Conservation (phyloP, 1,284 basidiomycete genomes). For the Lentinula novae-zelandiae region DNA sequence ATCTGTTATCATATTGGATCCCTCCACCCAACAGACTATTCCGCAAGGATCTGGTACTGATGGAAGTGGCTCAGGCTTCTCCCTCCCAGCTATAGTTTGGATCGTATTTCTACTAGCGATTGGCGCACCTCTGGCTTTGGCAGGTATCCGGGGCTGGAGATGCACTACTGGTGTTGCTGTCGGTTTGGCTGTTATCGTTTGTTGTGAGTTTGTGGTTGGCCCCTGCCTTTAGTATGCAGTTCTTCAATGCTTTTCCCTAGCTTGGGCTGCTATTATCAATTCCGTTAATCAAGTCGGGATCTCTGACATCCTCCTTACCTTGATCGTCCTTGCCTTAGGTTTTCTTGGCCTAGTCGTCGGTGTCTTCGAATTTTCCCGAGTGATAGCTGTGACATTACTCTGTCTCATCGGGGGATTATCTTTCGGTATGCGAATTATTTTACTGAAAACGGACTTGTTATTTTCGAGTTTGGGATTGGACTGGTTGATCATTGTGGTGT, state of each 20-base stretch:
- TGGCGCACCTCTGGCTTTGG: slow-evolving; percentile 50
- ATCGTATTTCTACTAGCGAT: slow-evolving; percentile 46
- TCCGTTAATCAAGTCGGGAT: slow-evolving; percentile 43
- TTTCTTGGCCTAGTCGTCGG: slow-evolving; percentile 49
- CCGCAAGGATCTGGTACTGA: slow-evolving; percentile 56
- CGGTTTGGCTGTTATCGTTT: slow-evolving; percentile 44
- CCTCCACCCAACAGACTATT: slow-evolving; percentile 36
- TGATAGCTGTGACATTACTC: slow-evolving; percentile 42
- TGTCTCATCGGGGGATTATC: slow-evolving; percentile 51
- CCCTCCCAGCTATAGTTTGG: slow-evolving; percentile 52
- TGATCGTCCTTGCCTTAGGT: slow-evolving; percentile 47
- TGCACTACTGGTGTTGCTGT: slow-evolving; percentile 50
- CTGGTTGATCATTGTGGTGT: slow-evolving; percentile 47
- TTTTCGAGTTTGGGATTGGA: slow-evolving; percentile 42
- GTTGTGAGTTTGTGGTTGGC: slow-evolving; percentile 34
- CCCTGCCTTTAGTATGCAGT: neutral
- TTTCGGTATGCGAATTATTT: slow-evolving; percentile 49
- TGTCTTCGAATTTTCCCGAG: slow-evolving; percentile 43
- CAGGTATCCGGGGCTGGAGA: slow-evolving; percentile 53
- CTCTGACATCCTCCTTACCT: slow-evolving; percentile 46
- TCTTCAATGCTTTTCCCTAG: slow-evolving; percentile 24
- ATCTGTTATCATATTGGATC: slow-evolving; percentile 39
- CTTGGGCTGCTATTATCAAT: slow-evolving; percentile 61
- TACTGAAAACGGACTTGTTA: slow-evolving; percentile 48
- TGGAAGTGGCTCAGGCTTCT: slow-evolving; percentile 49